phyloP scores from a whole-genome alignment of 2,329 filamentous ascomycete species.

The Fusarium solani-melongenae region DNA sequence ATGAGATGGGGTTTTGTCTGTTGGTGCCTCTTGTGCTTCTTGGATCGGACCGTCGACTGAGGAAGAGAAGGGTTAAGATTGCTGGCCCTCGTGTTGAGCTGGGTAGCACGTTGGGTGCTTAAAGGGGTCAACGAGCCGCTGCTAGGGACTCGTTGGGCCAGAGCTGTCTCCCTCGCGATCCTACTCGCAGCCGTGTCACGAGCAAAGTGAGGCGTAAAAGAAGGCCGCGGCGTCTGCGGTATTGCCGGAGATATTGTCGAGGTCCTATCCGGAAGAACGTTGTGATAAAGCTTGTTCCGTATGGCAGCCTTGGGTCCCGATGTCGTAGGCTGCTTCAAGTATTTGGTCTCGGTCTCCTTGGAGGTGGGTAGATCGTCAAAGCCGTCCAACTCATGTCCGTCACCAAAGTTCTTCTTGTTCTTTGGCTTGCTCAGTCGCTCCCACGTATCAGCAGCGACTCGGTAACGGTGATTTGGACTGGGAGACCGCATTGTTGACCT shows the following conservation, averaged over 20 bases:
- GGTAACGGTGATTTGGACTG: constrained; percentile 62
- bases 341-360: constrained; percentile 81
- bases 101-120: constrained; percentile 65
- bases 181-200: constrained; percentile 74
- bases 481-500: constrained; percentile 69
- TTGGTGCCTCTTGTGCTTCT: constrained; percentile 69
- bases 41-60: constrained; percentile 59
- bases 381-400: constrained; percentile 89
- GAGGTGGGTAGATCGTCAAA: constrained; percentile 97
- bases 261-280: constrained; percentile 64
- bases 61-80: constrained; percentile 57
- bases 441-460: constrained; percentile 62
- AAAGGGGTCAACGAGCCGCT: constrained; percentile 65
- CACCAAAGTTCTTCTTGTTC: constrained; percentile 74
- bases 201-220: constrained; percentile 70
- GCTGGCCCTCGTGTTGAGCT: constrained; percentile 61
- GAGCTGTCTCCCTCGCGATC: constrained; percentile 70
- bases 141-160: constrained; percentile 69
- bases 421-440: constrained; percentile 79
- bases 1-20: constrained; percentile 88
- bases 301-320: constrained; percentile 73
- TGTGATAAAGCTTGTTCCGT: constrained; percentile 68
- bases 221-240: constrained; percentile 65
- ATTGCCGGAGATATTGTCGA: constrained; percentile 64
- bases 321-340: constrained; percentile 80